These are phyloP conservation scores for Polyplosphaeria fusca DNA, from an alignment of 495 filamentous ascomycete genomes.

Conservation along the genomic window DNA sequence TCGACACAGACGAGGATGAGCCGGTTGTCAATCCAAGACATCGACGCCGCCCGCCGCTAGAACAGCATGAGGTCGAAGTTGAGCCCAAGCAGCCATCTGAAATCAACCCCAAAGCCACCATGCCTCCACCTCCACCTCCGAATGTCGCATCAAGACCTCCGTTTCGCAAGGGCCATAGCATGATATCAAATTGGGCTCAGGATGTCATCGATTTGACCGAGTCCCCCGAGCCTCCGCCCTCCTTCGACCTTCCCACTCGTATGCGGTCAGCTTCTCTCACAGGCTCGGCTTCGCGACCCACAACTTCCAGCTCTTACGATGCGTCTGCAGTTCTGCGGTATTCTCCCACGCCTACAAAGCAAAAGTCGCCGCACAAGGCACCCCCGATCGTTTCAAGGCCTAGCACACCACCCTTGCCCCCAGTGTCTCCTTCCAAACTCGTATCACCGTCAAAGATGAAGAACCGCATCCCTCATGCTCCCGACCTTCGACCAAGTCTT, in stretches of 20 bases:
- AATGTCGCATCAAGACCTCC: slow-evolving; percentile 5
- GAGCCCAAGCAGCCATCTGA: too few species aligned
- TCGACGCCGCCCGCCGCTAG: not conserved
- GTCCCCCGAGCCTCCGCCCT: slow-evolving; percentile 8
- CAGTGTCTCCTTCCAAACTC: slow-evolving; percentile 49
- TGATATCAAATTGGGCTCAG: slow-evolving; percentile 14
- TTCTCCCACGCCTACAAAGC: slow-evolving; percentile 36
- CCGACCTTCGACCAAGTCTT: slow-evolving; percentile 59
- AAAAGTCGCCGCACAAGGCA: slow-evolving; percentile 32
- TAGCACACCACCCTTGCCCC: slow-evolving; percentile 34
- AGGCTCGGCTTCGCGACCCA: slow-evolving; percentile 20
- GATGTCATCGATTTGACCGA: slow-evolving; percentile 27
- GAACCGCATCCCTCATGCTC: slow-evolving; percentile 50
- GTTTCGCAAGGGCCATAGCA: slow-evolving; percentile 17
- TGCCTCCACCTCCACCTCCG: slow-evolving; percentile 4
- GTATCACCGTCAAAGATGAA: slow-evolving; percentile 54
- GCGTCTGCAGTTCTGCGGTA: slow-evolving; percentile 21
- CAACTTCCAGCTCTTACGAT: slow-evolving; percentile 34
- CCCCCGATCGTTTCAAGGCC: slow-evolving; percentile 22
- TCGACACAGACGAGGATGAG: slow-evolving; percentile 21
- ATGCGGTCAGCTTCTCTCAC: slow-evolving; percentile 1
- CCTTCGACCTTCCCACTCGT: not conserved
- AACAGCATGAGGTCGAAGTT: too few species aligned
- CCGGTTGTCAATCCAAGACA: slow-evolving; percentile 4
- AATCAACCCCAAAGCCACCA: too few species aligned